A percentile compares a stretch with the other conserved stretches of the same genome.
These are phyloP conservation scores for Gnomoniopsis sp. DNA, from an alignment of 2,329 filamentous ascomycete genomes.

Conservation along the genomic window DNA sequence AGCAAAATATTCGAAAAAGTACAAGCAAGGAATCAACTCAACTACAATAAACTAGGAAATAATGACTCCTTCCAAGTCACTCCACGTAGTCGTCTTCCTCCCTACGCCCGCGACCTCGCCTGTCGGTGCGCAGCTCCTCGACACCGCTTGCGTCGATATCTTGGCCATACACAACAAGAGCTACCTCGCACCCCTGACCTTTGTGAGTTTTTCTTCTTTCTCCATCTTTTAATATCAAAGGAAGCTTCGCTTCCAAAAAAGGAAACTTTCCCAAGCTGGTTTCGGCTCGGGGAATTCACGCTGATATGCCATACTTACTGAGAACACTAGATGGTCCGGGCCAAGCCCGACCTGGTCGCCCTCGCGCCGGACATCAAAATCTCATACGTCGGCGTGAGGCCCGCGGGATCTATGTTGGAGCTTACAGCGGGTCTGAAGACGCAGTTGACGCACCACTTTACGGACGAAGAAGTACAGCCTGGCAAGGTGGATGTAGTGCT, in stretches of 20 bases:
- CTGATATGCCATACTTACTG: too few relatives aligned
- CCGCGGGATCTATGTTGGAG: constrained; percentile 32
- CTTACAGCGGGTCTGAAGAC: constrained; percentile 39
- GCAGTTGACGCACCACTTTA: constrained; percentile 40
- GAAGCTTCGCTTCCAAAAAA: too few relatives aligned
- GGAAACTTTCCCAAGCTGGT: too few relatives aligned
- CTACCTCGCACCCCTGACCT: constrained; percentile 34
- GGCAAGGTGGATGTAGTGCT: constrained; percentile 49
- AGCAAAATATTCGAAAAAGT: too few relatives aligned
- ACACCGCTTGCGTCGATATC: constrained; percentile 48
- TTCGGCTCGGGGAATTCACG: too few relatives aligned
- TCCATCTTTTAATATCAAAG: too few relatives aligned
- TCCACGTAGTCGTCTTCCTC: constrained; percentile 50
- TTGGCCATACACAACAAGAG: constrained; percentile 43
- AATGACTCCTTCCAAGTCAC: constrained; percentile 17
- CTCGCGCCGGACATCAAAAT: constrained; percentile 41
- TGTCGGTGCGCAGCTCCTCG: constrained; percentile 42
- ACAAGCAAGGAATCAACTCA: too few relatives aligned
- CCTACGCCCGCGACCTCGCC: constrained; percentile 25
- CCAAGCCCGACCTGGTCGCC: constrained; percentile 28
- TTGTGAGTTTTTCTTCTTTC: constrained; percentile 9
- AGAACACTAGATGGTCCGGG: constrained; percentile 25
- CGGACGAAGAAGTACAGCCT: constrained; percentile 43
- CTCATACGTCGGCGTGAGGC: constrained; percentile 41
- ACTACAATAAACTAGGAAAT: too few relatives aligned